These are phyloP conservation scores for Skeletonema menzelii DNA, from an alignment of 108 stramenopile genomes.

Conservation along the genomic window DNA sequence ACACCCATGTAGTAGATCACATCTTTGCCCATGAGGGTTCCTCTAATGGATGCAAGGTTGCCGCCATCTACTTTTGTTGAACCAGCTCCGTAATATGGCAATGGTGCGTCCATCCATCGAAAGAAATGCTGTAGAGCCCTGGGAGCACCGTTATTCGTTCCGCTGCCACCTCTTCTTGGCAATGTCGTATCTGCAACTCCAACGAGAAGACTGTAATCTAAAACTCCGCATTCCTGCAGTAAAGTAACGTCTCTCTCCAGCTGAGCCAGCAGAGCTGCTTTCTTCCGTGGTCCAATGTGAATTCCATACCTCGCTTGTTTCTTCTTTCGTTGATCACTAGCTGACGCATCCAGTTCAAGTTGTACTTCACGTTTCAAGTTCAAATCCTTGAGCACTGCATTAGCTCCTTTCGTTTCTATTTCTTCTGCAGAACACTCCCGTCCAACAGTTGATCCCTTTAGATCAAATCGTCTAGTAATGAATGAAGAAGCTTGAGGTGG, in stretches of 20 bases:
- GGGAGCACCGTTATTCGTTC: not conserved
- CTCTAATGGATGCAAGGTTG: slow-evolving; percentile 53
- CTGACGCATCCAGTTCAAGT: not conserved
- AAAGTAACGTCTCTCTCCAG: slow-evolving; percentile 81
- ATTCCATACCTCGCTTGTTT: slow-evolving; percentile 47
- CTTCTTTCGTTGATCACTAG: not conserved
- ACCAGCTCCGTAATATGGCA: slow-evolving; percentile 78
- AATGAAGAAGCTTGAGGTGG: slow-evolving; percentile 69
- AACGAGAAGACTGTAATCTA: slow-evolving; percentile 89
- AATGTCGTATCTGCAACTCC: slow-evolving; percentile 59
- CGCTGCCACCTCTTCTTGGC: slow-evolving; percentile 21
- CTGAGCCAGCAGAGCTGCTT: slow-evolving; percentile 72
- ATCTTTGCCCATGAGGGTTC: slow-evolving; percentile 57
- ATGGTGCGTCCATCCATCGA: slow-evolving; percentile 44
- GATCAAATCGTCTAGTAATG: slow-evolving; percentile 82
- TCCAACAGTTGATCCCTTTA: slow-evolving; percentile 89
- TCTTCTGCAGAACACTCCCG: slow-evolving; percentile 78
- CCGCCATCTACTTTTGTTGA: slow-evolving; percentile 78
- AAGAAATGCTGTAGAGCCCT: slow-evolving; percentile 15
- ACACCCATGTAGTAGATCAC: slow-evolving; percentile 83
- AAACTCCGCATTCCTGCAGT: slow-evolving; percentile 66
- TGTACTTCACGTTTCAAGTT: slow-evolving; percentile 73
- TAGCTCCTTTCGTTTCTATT: slow-evolving; percentile 55
- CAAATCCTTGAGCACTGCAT: slow-evolving; percentile 84
- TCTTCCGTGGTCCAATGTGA: slow-evolving; percentile 59